These are phyloP conservation scores for Scheffersomyces insectosa DNA, from an alignment of 1,139 yeast genomes.

Conservation along the genomic window DNA sequence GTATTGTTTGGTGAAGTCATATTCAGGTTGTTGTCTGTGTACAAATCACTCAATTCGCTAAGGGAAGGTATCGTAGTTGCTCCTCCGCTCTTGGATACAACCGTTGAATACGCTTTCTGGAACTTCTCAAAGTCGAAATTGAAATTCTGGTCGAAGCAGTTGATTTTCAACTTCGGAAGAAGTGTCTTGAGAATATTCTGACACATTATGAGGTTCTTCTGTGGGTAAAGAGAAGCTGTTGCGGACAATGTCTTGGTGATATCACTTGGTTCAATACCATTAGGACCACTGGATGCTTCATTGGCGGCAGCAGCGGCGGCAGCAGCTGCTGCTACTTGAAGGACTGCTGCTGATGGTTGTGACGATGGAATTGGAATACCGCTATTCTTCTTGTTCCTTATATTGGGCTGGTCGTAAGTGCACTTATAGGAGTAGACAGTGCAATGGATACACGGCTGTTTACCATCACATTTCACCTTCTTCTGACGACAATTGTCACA, in stretches of 20 bases:
- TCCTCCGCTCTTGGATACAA: constrained; percentile 20
- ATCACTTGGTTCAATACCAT: constrained; percentile 3
- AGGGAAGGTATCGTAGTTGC: constrained; percentile 10
- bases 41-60: constrained; percentile 20
- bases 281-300: constrained; percentile 5
- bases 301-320: constrained; percentile 12
- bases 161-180: constrained; percentile 50
- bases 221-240: not conserved
- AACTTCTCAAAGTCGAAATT: constrained; percentile 38
- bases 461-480: constrained; percentile 87
- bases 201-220: constrained; percentile 1
- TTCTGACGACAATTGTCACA: constrained; percentile 79
- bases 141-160: constrained; percentile 32
- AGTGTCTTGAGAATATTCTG: constrained; percentile 35
- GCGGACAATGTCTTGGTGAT: not conserved
- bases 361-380: constrained; percentile 33
- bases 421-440: constrained; percentile 82
- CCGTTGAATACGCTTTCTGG: constrained; percentile 22
- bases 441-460: constrained; percentile 84
- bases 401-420: constrained; percentile 72
- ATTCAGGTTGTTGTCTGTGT: constrained; percentile 22
- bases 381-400: constrained; percentile 48
- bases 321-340: constrained; percentile 13
- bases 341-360: constrained; percentile 13
- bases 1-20: constrained; percentile 12